phyloP scores from a whole-genome alignment of 106 monocot species.

The Chionographis japonica region DNA sequence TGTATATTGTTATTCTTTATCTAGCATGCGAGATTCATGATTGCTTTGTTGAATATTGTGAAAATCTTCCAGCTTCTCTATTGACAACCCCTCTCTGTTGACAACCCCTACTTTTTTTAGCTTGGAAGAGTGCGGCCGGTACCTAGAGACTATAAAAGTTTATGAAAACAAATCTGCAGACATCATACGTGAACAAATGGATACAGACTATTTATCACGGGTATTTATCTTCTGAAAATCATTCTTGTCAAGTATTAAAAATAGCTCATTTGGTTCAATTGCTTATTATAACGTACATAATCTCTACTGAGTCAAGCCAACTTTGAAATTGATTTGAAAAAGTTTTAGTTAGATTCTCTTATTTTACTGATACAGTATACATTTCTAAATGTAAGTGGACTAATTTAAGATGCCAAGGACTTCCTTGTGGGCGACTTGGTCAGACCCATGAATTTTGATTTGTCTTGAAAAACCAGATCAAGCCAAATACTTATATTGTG shows the following conservation, averaged over 20 bases:
- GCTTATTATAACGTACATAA: background rate
- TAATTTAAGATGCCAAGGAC: too few species aligned
- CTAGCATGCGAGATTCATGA: background rate
- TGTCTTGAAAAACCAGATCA: background rate
- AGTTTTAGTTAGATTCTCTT: too few species aligned
- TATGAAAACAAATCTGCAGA: conserved; percentile 98
- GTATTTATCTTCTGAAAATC: conserved; percentile 25
- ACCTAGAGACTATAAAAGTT: conserved; percentile 95
- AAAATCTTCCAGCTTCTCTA: background rate
- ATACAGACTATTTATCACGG: conserved; percentile 86
- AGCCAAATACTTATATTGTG: background rate
- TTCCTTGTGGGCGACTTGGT: too few species aligned
- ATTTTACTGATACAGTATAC: too few species aligned
- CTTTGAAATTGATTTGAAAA: too few species aligned
- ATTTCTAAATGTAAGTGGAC: too few species aligned
- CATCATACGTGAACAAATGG: conserved; percentile 80
- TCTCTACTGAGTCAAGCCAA: too few species aligned
- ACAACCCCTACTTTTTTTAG: conserved; percentile 26
- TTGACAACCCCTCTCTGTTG: background rate
- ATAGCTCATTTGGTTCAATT: background rate
- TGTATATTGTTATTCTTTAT: background rate
- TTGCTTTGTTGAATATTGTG: background rate
- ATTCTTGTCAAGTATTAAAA: background rate
- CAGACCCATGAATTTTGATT: too few species aligned
- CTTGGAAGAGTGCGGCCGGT: conserved; percentile 96